Base-by-base conservation (phyloP, 148 eudicot species). In the Euryodendron excelsum region DNA sequence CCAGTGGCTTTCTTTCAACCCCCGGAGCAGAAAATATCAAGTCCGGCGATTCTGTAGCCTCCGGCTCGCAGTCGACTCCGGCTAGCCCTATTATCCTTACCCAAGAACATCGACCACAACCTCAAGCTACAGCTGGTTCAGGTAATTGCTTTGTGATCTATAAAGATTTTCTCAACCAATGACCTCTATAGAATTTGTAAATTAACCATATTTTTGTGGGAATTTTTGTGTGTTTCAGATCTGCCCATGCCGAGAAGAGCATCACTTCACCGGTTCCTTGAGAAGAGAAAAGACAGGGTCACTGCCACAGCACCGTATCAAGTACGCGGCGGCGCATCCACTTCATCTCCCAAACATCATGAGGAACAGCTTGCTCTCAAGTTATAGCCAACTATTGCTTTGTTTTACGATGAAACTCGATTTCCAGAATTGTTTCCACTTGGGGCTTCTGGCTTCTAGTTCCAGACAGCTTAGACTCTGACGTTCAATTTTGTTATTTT, bases 181-280 rank as follows among this genome's bases (percentile, higher is more conserved):
- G 60, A 55, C 23, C 5, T 25, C n/a, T 25, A 70, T 14, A 18
- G 17, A 15, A 2, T 23, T 14, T 15, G 20, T 21, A 30, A n/a
- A 70, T 14, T 39, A 37, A 25, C 30, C 45, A 17, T 21, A 18
- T 52, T 61, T 33, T 30, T 48, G 17, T 48, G 27, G 58, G 53
- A 1, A 14, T 60, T 59, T 34, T 50, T 30, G 33, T 56, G 41
- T 41, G 50, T 30, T 39, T 75, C 84, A 63, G 91, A 86, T 77
- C 15, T 93, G 61, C 97, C 97, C 5, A 87, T 91, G 37, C 87
- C 88, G 27, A 84, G 95, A 72, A 86, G 91, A 61, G 85, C 89
- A 10, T 91, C 97, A 28, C 88, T 93, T 37, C 90, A 86, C 74
- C 85, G 93, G 63, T 93, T 93, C 82, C 81, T 93, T 37, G 91